Conservation (phyloP, 202 grass and related monocot genomes). For the Zoysia matrella region DNA sequence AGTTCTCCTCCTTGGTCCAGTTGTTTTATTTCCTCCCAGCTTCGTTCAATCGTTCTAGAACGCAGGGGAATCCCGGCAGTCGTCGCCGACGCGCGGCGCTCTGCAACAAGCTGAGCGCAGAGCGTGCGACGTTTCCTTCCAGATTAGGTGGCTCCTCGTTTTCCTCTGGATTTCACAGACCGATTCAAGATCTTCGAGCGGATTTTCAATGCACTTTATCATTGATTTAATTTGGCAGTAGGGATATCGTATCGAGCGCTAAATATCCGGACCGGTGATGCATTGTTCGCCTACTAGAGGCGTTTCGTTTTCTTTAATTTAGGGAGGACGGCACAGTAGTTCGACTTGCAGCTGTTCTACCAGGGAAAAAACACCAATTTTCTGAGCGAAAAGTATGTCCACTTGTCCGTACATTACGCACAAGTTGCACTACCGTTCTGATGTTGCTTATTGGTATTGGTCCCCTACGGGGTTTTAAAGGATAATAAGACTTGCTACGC, state of each 20-base stretch:
- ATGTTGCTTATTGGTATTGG: conserved; percentile 46
- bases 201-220: not conserved
- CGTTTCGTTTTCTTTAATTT: not conserved
- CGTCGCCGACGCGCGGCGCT: not conserved
- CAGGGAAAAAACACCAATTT: conserved; percentile 28
- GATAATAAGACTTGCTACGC: conserved; percentile 35
- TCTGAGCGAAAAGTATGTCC: conserved; percentile 36
- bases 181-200: conserved; percentile 16
- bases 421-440: conserved; percentile 45
- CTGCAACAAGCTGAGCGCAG: conserved; percentile 8
- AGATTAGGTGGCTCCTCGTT: conserved; percentile 40
- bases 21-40: not conserved
- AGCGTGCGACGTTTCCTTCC: conserved; percentile 2
- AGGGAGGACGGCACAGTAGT: not conserved
- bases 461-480: conserved; percentile 18
- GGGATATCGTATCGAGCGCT: not conserved
- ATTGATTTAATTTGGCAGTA: not conserved
- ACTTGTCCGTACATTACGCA: not conserved
- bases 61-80: not conserved
- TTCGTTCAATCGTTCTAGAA: conserved; percentile 2
- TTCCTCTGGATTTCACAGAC: conserved; percentile 17
- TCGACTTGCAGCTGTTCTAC: conserved; percentile 28
- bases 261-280: conserved; percentile 25
- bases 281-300: conserved; percentile 30
- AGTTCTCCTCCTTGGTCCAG: not conserved